Evolutionary conservation across 108 stramenopile species (phyloP).

Genomic region (Cyclotella choctawhatcheeana): DNA sequence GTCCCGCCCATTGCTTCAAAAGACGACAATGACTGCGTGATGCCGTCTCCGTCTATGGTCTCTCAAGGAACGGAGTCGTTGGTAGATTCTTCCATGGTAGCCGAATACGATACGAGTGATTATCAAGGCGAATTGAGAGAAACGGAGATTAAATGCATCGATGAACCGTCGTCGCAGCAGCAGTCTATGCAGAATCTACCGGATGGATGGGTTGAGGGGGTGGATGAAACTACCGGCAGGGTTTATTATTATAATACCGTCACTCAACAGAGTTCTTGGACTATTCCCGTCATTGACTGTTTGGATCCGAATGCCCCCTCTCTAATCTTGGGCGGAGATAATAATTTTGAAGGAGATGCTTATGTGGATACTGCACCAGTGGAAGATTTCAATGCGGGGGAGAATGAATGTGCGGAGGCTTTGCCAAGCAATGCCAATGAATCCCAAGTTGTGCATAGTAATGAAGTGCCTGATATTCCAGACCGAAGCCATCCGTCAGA

Average conservation of each 20-base stretch:
- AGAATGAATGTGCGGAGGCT: not conserved
- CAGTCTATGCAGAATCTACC: conserved; percentile 22
- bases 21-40: not conserved
- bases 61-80: conserved; percentile 10
- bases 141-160: not conserved
- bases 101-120: conserved; percentile 26
- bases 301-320: not conserved
- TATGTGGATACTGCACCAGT: not conserved
- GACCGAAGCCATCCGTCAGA: too few species aligned
- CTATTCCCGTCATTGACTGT: conserved; percentile 27
- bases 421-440: too few species aligned
- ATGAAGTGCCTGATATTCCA: too few species aligned
- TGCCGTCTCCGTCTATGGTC: not conserved
- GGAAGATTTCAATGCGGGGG: not conserved
- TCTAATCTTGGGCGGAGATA: not conserved
- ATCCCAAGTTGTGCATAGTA: too few species aligned
- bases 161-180: not conserved
- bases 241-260: conserved; percentile 62
- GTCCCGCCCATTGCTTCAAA: conserved; percentile 5
- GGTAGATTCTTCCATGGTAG: conserved; percentile 24
- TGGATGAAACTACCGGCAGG: conserved; percentile 57
- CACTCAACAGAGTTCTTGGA: conserved; percentile 58
- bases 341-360: not conserved
- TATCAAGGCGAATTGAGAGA: conserved; percentile 17
- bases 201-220: conserved; percentile 63